Base-by-base conservation (phyloP, 2,329 filamentous ascomycete genomes). In the Massarina eburnea region DNA sequence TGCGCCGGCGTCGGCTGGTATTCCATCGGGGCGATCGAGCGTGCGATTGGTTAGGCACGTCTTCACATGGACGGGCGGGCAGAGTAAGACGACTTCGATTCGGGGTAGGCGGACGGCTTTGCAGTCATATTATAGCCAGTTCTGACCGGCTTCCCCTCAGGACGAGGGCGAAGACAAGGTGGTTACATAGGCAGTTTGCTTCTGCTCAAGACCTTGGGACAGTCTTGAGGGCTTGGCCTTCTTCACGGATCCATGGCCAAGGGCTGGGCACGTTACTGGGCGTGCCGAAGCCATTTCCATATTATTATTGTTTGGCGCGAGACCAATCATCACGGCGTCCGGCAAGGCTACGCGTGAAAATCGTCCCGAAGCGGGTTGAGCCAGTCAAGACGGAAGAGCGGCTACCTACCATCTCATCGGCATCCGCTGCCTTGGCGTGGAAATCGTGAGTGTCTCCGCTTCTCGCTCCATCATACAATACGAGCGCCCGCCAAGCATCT, bases 91-190 rank as follows among this genome's bases (percentile, higher is more conserved):
- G 52, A 50, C 6, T 8, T 30, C 9, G 9, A 14, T 8, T 52
- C 36, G 39, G 39, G 39, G 32, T 46, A 53, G 48, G 48, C 48
- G 45, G 54, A 53, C 49, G 62, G 57, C 59, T 47, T 43, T 48
- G 34, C 49, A 58, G 49, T 61, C 66, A 70, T 68, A 60, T 62
- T 68, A 68, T 68, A 68, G 38, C 21, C 38, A 36, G 43, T 33
- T 39, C 49, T 54, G 27, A 14, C 27, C 50, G 56, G 47, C 57
- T 57, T 57, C 41, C 49, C 60, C 64, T 61, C 60, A 59, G 61
- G 61, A 65, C 62, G 64, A 60, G 27, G 27, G 54, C 56, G n/a
- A 61, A 62, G 57, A 58, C 55, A 55, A 35, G 49, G 42, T 59
- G 55, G 64, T 63, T 66, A 60, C 58, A 63, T 65, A 54, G 39